A percentile compares a stretch with the other conserved stretches of the same genome.
Evolutionary conservation across 495 filamentous ascomycete genomes (phyloP).

Genomic region (Amorphotheca resinae): DNA sequence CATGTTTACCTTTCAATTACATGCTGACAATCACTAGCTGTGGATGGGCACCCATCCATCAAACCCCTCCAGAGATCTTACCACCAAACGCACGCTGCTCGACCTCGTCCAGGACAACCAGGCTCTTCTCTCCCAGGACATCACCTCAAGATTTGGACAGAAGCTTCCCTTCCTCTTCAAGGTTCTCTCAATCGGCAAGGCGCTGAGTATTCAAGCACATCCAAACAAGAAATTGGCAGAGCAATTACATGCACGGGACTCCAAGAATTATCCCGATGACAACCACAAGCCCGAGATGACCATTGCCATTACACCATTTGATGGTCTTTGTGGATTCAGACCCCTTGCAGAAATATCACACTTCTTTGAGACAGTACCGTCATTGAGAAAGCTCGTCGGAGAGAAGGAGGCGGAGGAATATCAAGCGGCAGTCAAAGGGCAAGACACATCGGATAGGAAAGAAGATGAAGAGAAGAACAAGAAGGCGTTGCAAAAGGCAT

Average conservation of each 20-base stretch:
- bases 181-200: constrained; percentile 63
- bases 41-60: constrained; percentile 64
- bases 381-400: constrained; percentile 67
- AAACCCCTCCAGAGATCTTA: constrained; percentile 49
- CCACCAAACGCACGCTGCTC: constrained; percentile 50
- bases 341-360: constrained; percentile 54
- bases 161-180: constrained; percentile 69
- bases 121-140: constrained; percentile 47
- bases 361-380: constrained; percentile 63
- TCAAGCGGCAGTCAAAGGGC: constrained; percentile 49
- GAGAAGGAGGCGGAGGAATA: constrained; percentile 55
- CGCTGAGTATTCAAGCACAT: constrained; percentile 71
- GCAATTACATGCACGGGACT: constrained; percentile 50
- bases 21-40: constrained; percentile 38
- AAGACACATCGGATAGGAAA: constrained; percentile 48
- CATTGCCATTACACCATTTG: constrained; percentile 61
- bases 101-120: constrained; percentile 52
- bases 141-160: constrained; percentile 48
- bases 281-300: constrained; percentile 84
- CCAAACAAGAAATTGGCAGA: constrained; percentile 54
- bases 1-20: not conserved
- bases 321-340: constrained; percentile 70
- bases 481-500: constrained; percentile 59
- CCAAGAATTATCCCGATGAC: constrained; percentile 51
- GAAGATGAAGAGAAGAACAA: constrained; percentile 55